Evolutionary conservation across 2,329 filamentous ascomycete genomes (phyloP), one percentile per base, ranked within the genome.

Genomic region (Aspergillus sclerotialis): DNA sequence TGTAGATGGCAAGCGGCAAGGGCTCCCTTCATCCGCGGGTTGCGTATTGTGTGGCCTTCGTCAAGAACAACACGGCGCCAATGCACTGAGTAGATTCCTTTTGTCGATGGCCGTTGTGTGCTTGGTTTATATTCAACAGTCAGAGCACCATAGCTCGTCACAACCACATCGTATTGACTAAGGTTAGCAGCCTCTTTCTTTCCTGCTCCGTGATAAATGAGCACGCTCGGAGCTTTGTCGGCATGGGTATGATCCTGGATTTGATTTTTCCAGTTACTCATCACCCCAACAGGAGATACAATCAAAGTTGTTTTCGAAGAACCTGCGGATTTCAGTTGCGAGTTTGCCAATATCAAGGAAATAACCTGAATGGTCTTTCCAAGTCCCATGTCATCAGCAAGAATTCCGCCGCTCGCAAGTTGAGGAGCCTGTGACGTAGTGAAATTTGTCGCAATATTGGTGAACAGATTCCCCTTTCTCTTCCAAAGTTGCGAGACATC

Each of bases 321-420:
- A 5, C 69, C 70, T 4, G 59, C 49, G 11, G 68, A 67, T 32
- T 50, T 56, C 2, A 60, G 60, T 12, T 53, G 42, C 1, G 58
- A 45, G 37, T 79, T 75, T 2, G 74, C 67, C 44, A 89, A 63
- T 36, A 94, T 81, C 23, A 93, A 64, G 34, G 84, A 84, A 46
- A 94, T 90, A 30, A 88, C 74, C 55, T 94, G 84, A 7, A 94
- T 70, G 0, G 88, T 94, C 65, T 94, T 94, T 15, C 88, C 88
- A 4, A 94, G 64, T 3, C 88, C 88, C 89, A 94, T 94, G 50
- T 94, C 88, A 56, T 94, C 88, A 2, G 87, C 86, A 7, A 94
- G 70, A 32, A 94, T 88, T 19, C 88, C 88, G 12, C 88, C 88
- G 32, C 78, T 84, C 5, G 84, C 77, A 14, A 94, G 69, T 1